Conservation (phyloP, 2,329 filamentous ascomycete species). For the Epichloe gansuensis region DNA sequence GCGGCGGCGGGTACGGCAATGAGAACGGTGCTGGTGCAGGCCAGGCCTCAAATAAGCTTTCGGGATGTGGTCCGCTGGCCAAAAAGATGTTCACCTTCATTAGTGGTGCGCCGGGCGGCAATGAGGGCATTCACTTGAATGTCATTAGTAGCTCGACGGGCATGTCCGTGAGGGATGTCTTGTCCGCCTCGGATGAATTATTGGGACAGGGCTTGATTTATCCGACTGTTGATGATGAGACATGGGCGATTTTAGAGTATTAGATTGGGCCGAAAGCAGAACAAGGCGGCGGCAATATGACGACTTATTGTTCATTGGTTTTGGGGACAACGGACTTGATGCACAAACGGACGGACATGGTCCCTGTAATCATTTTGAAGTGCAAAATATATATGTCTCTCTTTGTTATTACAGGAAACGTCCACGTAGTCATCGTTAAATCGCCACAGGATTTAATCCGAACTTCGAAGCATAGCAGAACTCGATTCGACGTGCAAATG, state of each 20-base stretch:
- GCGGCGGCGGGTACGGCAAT: conserved; percentile 24
- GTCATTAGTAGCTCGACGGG: conserved; percentile 55
- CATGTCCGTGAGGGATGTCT: conserved; percentile 57
- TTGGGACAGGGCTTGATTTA: conserved; percentile 64
- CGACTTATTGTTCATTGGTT: background rate
- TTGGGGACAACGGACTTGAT: conserved; percentile 6
- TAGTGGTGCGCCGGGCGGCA: conserved; percentile 53
- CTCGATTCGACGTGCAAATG: background rate
- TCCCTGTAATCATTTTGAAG: background rate
- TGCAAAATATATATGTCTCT: background rate
- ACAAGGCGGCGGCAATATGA: background rate
- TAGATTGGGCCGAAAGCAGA: conserved; percentile 1
- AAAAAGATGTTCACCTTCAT: conserved; percentile 63
- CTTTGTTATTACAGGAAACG: background rate
- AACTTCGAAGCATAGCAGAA: background rate
- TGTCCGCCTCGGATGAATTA: conserved; percentile 72
- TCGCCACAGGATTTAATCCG: background rate
- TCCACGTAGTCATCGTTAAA: too few relatives aligned
- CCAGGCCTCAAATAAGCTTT: conserved; percentile 27
- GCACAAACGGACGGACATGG: background rate
- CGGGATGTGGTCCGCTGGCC: conserved; percentile 42
- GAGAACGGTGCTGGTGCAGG: conserved; percentile 28
- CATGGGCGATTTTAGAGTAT: conserved; percentile 70
- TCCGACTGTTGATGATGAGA: conserved; percentile 85
- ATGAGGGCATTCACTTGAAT: conserved; percentile 75